Conservation (phyloP, 179 eudicot species). For the Camellia oleifera region DNA sequence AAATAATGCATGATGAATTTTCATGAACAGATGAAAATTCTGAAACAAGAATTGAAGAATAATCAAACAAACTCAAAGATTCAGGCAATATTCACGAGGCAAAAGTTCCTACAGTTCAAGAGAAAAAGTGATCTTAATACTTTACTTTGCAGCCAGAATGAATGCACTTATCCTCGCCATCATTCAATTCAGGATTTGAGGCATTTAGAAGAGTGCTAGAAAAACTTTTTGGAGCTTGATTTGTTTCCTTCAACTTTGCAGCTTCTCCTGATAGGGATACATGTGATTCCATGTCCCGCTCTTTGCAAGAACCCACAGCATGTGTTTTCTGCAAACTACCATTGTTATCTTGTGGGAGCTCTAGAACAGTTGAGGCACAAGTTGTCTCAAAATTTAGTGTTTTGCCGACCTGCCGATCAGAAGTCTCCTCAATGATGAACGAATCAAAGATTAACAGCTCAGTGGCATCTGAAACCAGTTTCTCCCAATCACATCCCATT, state of each 20-base stretch:
- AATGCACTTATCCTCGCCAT: constrained; percentile 40
- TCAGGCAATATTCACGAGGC: neutral
- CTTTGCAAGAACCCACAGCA: constrained; percentile 20
- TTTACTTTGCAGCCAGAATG: neutral
- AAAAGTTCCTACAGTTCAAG: neutral
- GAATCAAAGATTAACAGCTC: constrained; percentile 56
- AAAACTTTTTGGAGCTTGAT: constrained; percentile 28
- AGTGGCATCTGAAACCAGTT: constrained; percentile 36
- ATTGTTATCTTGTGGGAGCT: constrained; percentile 23
- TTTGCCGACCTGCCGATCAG: constrained; percentile 25
- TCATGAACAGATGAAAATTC: neutral
- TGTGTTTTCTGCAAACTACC: constrained; percentile 21
- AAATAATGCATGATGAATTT: too few relatives aligned
- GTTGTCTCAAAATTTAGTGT: constrained; percentile 28
- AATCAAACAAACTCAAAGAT: neutral
- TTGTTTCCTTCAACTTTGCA: constrained; percentile 27
- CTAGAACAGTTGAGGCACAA: constrained; percentile 26
- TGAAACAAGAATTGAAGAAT: too few relatives aligned
- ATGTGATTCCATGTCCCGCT: constrained; percentile 14
- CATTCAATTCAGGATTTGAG: constrained; percentile 25
- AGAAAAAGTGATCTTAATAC: neutral
- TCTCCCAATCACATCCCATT: constrained; percentile 51
- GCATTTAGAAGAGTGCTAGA: constrained; percentile 32
- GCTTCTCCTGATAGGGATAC: constrained; percentile 30
- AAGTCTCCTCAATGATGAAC: constrained; percentile 33